Conservation (phyloP, 352 stramenopile genomes). For the Phytopythium delawarense region DNA sequence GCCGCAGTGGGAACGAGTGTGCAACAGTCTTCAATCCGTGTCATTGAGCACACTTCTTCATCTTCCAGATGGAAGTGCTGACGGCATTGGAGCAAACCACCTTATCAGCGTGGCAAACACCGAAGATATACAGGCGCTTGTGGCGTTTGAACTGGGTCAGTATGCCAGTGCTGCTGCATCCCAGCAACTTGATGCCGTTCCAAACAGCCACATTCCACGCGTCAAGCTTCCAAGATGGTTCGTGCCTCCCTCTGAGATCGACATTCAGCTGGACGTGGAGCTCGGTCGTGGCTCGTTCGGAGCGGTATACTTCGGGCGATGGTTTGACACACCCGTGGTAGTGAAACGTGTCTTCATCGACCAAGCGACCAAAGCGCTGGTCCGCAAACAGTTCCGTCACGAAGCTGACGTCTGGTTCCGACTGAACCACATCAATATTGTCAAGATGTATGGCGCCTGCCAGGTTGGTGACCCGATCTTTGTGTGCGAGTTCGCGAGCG, state of each 20-base stretch:
- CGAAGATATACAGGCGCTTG: not conserved
- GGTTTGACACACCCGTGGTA: slow-evolving; percentile 18
- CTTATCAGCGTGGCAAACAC: not conserved
- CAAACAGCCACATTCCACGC: not conserved
- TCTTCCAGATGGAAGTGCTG: not conserved
- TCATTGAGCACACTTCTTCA: not conserved
- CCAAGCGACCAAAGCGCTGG: not conserved
- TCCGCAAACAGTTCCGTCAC: slow-evolving; percentile 11
- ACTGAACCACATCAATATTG: slow-evolving; percentile 26
- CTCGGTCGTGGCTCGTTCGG: slow-evolving; percentile 20
- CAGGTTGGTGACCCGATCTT: slow-evolving; percentile 32
- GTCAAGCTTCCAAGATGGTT: slow-evolving; percentile 18
- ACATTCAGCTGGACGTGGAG: slow-evolving; percentile 14
- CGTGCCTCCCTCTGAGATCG: slow-evolving; percentile 25
- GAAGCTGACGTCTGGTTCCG: slow-evolving; percentile 28
- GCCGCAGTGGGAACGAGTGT: not conserved
- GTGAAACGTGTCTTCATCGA: slow-evolving; percentile 22
- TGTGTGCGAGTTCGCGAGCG: slow-evolving; percentile 23
- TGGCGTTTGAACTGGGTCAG: not conserved
- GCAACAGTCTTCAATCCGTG: not conserved
- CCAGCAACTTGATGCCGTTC: not conserved
- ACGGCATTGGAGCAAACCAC: not conserved
- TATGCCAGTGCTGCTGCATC: not conserved
- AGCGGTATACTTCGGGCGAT: slow-evolving; percentile 23
- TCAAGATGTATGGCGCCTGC: slow-evolving; percentile 28